Base-by-base conservation (phyloP, 495 filamentous ascomycete species). In the Aspergillus affinis region DNA sequence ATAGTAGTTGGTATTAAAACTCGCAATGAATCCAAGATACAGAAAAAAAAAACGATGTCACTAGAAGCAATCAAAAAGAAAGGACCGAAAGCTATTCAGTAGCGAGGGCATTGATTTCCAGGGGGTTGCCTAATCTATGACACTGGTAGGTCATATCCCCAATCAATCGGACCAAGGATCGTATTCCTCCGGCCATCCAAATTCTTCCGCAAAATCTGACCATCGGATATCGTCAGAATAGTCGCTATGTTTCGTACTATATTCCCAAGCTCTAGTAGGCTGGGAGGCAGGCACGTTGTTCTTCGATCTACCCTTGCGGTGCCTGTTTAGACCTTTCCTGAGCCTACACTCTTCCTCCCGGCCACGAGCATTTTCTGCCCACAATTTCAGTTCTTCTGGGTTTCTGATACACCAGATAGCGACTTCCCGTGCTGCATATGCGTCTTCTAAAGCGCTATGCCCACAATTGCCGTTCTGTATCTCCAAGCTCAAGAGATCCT, bases 401-500 rank as follows among this genome's bases (percentile, higher is more conserved):
- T 78, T 65, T 60, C 61, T 51, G 12, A 72, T 45, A 54, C 71
- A 77, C 64, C 69, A 77, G 12, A 77, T 65, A 46, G 76, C 72
- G 26, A 78, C 48, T 41, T 78, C 76, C 2, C 76, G 62, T 6
- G 76, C 69, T 1, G 77, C 74, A 18, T 67, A 61, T 2, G 75
- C 64, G 64, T 80, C 77, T 50, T 80, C 77, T 13, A 76, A 51
- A 13, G 74, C 74, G 54, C 65, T 65, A 60, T 80, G 77, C 0
- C 76, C 74, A 4, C 49, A 49, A 44, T 63, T 71, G 7, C 68
- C 52, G 6, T 26, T 59, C 41, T 79, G 78, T 13, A 79, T 75
- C 12, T 62, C 51, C 17, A 67, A 66, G 4, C 61, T 54, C 12
- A 78, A 59, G 15, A 78, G 60, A 13, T 64, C 61, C 17, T 60